phyloP scores from a whole-genome alignment of 768 basidiomycete species.

The Lactarius sp. region DNA sequence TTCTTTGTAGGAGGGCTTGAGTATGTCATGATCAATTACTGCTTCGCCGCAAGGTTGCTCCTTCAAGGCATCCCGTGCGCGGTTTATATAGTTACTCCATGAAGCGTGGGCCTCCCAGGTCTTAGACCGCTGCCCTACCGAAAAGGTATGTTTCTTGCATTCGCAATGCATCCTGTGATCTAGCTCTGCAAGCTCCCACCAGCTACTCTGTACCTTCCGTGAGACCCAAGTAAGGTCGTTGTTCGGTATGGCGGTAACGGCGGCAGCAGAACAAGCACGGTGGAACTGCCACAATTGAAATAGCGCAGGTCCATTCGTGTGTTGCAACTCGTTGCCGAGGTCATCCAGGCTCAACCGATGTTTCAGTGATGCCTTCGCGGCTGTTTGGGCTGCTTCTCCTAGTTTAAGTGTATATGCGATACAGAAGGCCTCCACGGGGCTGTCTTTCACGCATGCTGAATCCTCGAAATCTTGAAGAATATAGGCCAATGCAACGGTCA shows the following conservation, averaged over 20 bases:
- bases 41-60: background rate
- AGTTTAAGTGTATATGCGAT: background rate
- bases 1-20: background rate
- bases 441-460: background rate
- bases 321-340: background rate
- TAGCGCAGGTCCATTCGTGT: background rate
- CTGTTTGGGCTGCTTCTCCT: background rate
- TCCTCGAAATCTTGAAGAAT: background rate
- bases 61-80: background rate
- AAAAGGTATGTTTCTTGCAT: background rate
- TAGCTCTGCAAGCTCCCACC: background rate
- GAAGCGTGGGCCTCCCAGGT: background rate
- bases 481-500: background rate
- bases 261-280: constrained; percentile 2
- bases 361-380: constrained; percentile 10
- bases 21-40: background rate
- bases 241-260: background rate
- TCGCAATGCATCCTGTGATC: background rate
- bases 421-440: background rate
- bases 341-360: background rate
- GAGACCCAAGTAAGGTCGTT: background rate
- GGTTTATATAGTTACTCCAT: background rate
- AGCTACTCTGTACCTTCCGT: background rate
- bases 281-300: background rate
- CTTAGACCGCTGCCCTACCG: background rate